Percentiles rank a stretch among this genome's conserved stretches.
Evolutionary conservation across 129 eudicot species (phyloP).

Genomic region (Ambrosia artemisiifolia): DNA sequence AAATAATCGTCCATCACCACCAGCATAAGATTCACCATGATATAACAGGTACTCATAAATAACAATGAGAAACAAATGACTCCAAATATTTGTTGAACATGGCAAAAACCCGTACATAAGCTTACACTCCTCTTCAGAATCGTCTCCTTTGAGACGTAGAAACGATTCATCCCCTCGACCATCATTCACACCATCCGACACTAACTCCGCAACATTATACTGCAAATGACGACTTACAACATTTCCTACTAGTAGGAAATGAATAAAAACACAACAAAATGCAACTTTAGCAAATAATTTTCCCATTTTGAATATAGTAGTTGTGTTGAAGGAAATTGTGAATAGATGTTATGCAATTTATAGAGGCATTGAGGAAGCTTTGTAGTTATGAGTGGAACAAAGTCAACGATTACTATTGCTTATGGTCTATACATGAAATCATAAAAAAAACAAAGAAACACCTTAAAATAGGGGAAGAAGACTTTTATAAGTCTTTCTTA

Average conservation of each 20-base stretch:
- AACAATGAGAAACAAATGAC: constrained; percentile 61
- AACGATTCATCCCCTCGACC: constrained; percentile 1
- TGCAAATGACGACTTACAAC: constrained; percentile 27
- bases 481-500: not conserved
- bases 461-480: not conserved
- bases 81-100: constrained; percentile 49
- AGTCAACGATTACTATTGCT: not conserved
- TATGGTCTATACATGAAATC: not conserved
- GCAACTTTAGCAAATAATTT: constrained; percentile 10
- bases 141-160: constrained; percentile 26
- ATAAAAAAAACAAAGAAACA: not conserved
- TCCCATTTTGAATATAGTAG: constrained; percentile 15
- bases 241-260: constrained; percentile 17
- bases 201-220: constrained; percentile 7
- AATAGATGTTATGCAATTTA: not conserved
- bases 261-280: constrained; percentile 9
- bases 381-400: not conserved
- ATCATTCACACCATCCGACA: constrained; percentile 39
- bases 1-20: constrained; percentile 64
- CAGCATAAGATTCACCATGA: constrained; percentile 58
- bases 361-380: not conserved
- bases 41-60: constrained; percentile 67
- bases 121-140: constrained; percentile 40
- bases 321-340: not conserved
- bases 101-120: constrained; percentile 80